Base-by-base conservation (phyloP, 306 rosid species). In the Senna tora region DNA sequence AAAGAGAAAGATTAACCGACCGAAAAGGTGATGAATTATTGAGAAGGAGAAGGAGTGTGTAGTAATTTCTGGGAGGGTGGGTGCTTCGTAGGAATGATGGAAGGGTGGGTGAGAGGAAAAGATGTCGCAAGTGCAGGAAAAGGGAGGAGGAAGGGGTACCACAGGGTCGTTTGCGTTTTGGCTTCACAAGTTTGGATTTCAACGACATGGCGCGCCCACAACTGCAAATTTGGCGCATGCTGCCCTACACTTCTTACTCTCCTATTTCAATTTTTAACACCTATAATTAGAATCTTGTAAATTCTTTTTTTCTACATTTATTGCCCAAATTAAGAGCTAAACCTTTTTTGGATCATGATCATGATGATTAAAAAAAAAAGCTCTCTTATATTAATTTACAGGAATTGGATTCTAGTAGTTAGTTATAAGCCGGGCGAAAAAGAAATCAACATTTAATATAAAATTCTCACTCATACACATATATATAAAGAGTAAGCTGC, bases 21-120 rank as follows among this genome's bases (percentile, higher is more conserved):
- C 42, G 34, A 56, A 57, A 6, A 30, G 45, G 20, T 22, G 32
- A 74, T 62, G 39, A 62, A 42, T 69, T 32, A 80, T 69, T 69
- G 64, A 10, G 74, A 57, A 47, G 14, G 64, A 10, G 74, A 57
- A 47, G 14, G 20, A 32, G 70, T 7, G 28, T 22, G 1, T 15
- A 12, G 0, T 19, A 21, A 36, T 12, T 12, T 34, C 39, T 61
- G 67, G 41, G 46, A 43, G 67, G 72, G 76, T 34, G 61, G 50
- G 21, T 57, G 20, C 41, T 17, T 65, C 30, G 30, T 13, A 52
- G 7, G 53, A 67, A 47, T 6, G 45, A 65, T 36, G 74, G 25
- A n/a, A n/a, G n/a, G 41, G 33, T 51, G 30, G 75, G 30, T 38
- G 25, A 33, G 62, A 4, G 36, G 61, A 54, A 54, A 30, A 9